phyloP scores from a whole-genome alignment of 73 alveolate genomes.

The Paramecium octaurelia region DNA sequence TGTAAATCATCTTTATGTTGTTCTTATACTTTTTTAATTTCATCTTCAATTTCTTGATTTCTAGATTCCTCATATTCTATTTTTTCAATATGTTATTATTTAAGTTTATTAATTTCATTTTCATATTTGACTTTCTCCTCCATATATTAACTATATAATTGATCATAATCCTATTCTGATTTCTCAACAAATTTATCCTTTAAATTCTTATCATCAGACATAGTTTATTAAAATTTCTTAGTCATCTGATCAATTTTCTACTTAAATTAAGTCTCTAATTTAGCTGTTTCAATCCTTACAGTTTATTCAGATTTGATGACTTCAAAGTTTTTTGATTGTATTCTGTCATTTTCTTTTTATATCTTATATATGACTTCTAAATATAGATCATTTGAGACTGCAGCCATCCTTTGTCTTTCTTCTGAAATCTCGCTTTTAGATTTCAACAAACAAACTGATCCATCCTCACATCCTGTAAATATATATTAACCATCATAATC shows the following conservation, averaged over 20 bases:
- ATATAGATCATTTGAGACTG: conserved; percentile 55
- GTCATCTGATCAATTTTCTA: conserved; percentile 45
- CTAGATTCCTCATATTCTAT: conserved; percentile 57
- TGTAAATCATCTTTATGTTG: conserved; percentile 36
- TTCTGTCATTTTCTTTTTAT: conserved; percentile 52
- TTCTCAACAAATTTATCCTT: conserved; percentile 57
- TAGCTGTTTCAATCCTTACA: conserved; percentile 53
- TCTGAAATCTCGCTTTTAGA: conserved; percentile 31
- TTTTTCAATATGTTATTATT: conserved; percentile 41
- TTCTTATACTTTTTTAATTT: conserved; percentile 42
- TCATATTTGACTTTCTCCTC: conserved; percentile 48
- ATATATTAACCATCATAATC: conserved; percentile 54
- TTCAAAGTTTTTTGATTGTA: conserved; percentile 45
- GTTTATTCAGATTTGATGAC: conserved; percentile 59
- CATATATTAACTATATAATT: neutral
- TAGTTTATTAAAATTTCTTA: conserved; percentile 45
- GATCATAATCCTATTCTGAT: conserved; percentile 52
- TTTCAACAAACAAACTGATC: conserved; percentile 47
- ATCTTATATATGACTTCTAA: conserved; percentile 49
- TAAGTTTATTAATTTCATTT: conserved; percentile 20
- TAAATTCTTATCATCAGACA: conserved; percentile 52
- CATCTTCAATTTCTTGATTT: conserved; percentile 61
- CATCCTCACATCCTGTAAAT: conserved; percentile 64
- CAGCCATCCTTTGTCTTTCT: conserved; percentile 51
- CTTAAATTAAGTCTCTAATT: conserved; percentile 41